Percentiles rank a stretch among this genome's conserved stretches.
Conservation (phyloP, 2,329 filamentous ascomycete species). For the Penicillium sclerotigenum region DNA sequence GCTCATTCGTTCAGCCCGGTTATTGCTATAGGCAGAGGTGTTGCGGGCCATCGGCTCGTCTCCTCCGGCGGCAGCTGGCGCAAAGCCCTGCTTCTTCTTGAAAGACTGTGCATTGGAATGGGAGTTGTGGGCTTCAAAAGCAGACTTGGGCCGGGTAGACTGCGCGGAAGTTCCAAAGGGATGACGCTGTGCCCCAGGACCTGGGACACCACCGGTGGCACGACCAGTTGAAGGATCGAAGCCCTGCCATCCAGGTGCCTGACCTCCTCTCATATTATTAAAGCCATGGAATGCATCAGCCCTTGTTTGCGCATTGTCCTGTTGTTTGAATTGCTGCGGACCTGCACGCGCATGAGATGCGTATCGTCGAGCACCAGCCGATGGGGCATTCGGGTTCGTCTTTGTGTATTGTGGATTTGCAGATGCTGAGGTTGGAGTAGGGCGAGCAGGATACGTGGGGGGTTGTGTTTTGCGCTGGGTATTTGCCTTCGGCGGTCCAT, state of each 20-base stretch:
- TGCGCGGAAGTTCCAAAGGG: slow-evolving; percentile 23
- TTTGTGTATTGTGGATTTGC: slow-evolving; percentile 11
- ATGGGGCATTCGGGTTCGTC: slow-evolving; percentile 31
- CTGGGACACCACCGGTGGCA: slow-evolving; percentile 20
- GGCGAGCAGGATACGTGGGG: slow-evolving; percentile 21
- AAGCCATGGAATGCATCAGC: slow-evolving; percentile 47
- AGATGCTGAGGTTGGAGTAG: slow-evolving; percentile 26
- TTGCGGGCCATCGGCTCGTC: slow-evolving; percentile 57
- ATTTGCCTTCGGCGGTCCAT: slow-evolving; percentile 30
- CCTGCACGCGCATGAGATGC: slow-evolving; percentile 42
- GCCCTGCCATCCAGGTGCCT: slow-evolving; percentile 36
- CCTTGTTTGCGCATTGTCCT: slow-evolving; percentile 41
- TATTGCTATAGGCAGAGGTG: slow-evolving; percentile 50
- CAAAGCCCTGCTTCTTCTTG: slow-evolving; percentile 56
- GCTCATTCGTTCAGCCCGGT: slow-evolving; percentile 35
- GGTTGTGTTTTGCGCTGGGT: slow-evolving; percentile 30
- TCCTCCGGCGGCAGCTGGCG: slow-evolving; percentile 56
- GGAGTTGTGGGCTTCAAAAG: slow-evolving; percentile 40
- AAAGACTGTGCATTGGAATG: slow-evolving; percentile 41
- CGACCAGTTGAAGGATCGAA: slow-evolving; percentile 42
- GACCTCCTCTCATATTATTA: slow-evolving; percentile 42
- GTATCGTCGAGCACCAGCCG: slow-evolving; percentile 41
- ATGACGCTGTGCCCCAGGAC: slow-evolving; percentile 18
- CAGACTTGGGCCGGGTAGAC: slow-evolving; percentile 35
- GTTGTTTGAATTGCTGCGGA: slow-evolving; percentile 38